Percentiles rank a stretch among this genome's conserved stretches.
These are phyloP conservation scores for Xylaria sp. DNA, from an alignment of 2,329 filamentous ascomycete species.

Conservation along the genomic window DNA sequence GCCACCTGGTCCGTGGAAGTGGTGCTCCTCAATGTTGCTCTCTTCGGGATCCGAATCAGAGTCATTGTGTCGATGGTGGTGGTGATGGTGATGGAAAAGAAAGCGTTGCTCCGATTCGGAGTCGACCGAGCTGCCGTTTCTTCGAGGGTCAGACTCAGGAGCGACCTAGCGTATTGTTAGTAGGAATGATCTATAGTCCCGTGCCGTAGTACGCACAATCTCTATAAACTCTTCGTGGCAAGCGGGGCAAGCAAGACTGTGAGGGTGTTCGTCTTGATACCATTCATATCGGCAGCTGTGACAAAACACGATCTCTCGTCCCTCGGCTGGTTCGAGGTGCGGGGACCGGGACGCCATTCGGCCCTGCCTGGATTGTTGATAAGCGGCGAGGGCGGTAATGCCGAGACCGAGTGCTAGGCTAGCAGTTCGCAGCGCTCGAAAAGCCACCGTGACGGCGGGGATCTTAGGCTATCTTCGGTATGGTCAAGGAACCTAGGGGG, in stretches of 20 bases:
- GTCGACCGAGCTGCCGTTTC: constrained; percentile 43
- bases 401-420: constrained; percentile 69
- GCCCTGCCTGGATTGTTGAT: constrained; percentile 57
- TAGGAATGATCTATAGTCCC: not conserved
- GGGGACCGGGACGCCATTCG: constrained; percentile 51
- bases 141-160: constrained; percentile 70
- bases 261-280: constrained; percentile 73
- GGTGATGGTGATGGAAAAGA: constrained; percentile 34
- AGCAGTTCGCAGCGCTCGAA: constrained; percentile 63
- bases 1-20: constrained; percentile 53
- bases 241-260: constrained; percentile 74
- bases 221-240: constrained; percentile 85
- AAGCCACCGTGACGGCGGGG: constrained; percentile 61
- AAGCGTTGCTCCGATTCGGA: constrained; percentile 46
- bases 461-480: constrained; percentile 36
- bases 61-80: constrained; percentile 39
- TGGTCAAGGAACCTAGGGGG: constrained; percentile 6
- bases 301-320: constrained; percentile 83
- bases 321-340: constrained; percentile 61
- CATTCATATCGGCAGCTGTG: constrained; percentile 84
- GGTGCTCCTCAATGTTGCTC: constrained; percentile 65
- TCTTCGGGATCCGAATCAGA: constrained; percentile 68
- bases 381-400: constrained; percentile 66
- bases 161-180: constrained; percentile 57
- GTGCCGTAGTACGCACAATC: constrained; percentile 70